These are phyloP conservation scores for sweet orange (Citrus sinensis) DNA, from an alignment of 345 rosid species.

Conservation along the genomic window DNA sequence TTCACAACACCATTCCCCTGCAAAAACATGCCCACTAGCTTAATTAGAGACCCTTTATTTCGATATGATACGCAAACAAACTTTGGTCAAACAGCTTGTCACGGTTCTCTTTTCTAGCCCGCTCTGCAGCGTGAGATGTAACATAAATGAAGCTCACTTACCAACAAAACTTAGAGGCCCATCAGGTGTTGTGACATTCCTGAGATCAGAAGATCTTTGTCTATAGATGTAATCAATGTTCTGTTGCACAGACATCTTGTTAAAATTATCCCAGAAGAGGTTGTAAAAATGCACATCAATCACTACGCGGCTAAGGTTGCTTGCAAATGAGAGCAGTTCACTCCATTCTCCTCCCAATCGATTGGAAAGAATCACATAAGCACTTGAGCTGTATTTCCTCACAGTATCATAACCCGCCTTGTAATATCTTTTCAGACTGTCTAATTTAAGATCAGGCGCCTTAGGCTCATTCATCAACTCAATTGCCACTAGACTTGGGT, in stretches of 20 bases:
- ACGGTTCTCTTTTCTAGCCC: not conserved
- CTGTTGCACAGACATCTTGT: constrained; percentile 17
- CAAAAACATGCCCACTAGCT: not conserved
- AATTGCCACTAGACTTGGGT: constrained; percentile 23
- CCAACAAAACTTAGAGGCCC: constrained; percentile 33
- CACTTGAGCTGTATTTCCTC: constrained; percentile 26
- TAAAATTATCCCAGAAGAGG: constrained; percentile 11
- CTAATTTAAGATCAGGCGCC: constrained; percentile 21
- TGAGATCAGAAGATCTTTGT: constrained; percentile 15
- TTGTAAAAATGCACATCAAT: constrained; percentile 44
- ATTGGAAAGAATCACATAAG: constrained; percentile 32
- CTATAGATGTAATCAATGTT: constrained; percentile 23
- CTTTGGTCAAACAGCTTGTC: not conserved
- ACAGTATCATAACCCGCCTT: constrained; percentile 34
- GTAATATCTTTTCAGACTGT: constrained; percentile 26
- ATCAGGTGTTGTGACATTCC: constrained; percentile 8
- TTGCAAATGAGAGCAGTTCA: constrained; percentile 29
- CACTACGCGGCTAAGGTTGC: constrained; percentile 19
- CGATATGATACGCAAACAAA: not conserved
- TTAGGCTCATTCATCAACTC: constrained; percentile 43
- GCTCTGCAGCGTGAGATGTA: not conserved
- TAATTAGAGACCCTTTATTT: not conserved
- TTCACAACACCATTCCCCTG: constrained; percentile 38
- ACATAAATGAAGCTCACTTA: not conserved
- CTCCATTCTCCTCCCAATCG: constrained; percentile 25